Evolutionary conservation across 106 monocot species (phyloP), one percentile per base, ranked within the genome.

Genomic region (Cymbidium sinense): DNA sequence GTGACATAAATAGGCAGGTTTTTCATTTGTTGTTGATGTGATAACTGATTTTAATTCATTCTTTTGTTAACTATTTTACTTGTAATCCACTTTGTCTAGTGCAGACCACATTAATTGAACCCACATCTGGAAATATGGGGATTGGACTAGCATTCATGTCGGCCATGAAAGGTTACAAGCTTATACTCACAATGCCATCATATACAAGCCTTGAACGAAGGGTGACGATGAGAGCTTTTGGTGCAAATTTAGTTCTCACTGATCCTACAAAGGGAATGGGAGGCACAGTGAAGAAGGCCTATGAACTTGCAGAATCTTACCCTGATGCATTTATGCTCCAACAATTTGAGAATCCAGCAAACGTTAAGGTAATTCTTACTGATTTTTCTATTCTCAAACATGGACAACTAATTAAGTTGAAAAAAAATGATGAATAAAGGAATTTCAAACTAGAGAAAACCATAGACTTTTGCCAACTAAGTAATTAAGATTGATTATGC

Each of bases 81-180:
- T 4, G 33, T 70, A 70, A 52, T 52, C 20, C 52, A 20, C 52
- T 52, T 52, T 52, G 20, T 52, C 3, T 58, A 11, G 8, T 58
- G 43, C 86, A 96, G 96, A 96, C 89, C 44, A 86, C 88, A n/a
- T 75, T 96, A 61, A 94, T 96, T 36, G 96, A 96, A 77, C 96
- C 96, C 4, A 96, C 96, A 58, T 96, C 96, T 17, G 96, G 96
- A 74, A 96, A 96, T 82, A 96, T 96, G 96, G 96, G 96, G 15
- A 96, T 96, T 73, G 82, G 91, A 23, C 74, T 96, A 15, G 77
- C 96, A 25, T 87, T 89, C 77, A 86, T 94, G 85, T 84, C 91
- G 15, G 91, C 96, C 37, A 39, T 96, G 74, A 96, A 96, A 86
- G 96, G 96, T 50, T 96, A 96, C 79, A 94, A 88, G 50, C 80